Conservation (phyloP, 1,284 basidiomycete species). For the Irpex sp. region DNA sequence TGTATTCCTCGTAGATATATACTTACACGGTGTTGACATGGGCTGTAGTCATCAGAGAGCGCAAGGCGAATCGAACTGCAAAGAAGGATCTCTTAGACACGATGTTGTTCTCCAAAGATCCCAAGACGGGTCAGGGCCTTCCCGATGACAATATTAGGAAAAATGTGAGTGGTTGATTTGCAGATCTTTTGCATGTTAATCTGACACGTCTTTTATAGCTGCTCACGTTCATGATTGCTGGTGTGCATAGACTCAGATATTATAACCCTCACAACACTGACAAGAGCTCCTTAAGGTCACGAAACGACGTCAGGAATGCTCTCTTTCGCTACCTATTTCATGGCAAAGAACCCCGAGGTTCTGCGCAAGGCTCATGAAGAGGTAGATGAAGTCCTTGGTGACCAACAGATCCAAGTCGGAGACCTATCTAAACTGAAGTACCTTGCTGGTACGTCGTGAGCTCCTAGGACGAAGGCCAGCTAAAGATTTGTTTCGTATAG, state of each 20-base stretch:
- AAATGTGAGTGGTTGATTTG: slow-evolving; percentile 32
- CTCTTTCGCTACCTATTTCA: slow-evolving; percentile 32
- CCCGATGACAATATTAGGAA: slow-evolving; percentile 28
- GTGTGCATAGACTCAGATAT: slow-evolving; percentile 14
- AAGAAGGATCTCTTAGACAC: slow-evolving; percentile 43
- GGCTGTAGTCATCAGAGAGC: slow-evolving; percentile 34
- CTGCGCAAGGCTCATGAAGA: slow-evolving; percentile 44
- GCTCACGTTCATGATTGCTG: slow-evolving; percentile 52
- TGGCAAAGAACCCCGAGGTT: slow-evolving; percentile 42
- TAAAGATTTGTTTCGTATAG: slow-evolving; percentile 15
- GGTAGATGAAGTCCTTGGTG: slow-evolving; percentile 41
- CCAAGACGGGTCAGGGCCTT: slow-evolving; percentile 41
- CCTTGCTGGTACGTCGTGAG: slow-evolving; percentile 28
- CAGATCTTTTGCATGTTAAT: not conserved
- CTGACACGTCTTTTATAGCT: slow-evolving; percentile 26
- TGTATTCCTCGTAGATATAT: not conserved
- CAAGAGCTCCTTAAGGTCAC: slow-evolving; percentile 30
- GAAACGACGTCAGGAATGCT: slow-evolving; percentile 42
- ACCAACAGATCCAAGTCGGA: slow-evolving; percentile 32
- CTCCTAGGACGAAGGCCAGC: not conserved
- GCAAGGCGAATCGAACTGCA: slow-evolving; percentile 34
- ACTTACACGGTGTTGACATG: not conserved
- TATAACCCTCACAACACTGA: not conserved
- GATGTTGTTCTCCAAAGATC: slow-evolving; percentile 45
- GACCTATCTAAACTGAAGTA: slow-evolving; percentile 43